phyloP scores from a whole-genome alignment of 768 basidiomycete genomes.

The Suillus decipiens region DNA sequence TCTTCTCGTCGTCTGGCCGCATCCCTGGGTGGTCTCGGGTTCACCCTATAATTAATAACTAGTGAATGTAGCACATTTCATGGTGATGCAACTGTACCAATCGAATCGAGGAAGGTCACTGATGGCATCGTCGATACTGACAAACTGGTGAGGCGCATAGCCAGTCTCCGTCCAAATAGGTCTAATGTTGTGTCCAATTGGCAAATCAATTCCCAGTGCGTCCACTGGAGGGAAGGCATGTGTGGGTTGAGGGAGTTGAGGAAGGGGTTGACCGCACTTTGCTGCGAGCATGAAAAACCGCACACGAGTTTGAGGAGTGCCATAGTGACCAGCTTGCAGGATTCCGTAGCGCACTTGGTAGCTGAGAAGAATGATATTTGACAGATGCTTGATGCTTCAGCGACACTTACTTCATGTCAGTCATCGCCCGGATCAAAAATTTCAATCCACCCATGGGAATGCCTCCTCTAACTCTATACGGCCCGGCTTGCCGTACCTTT shows the following conservation, averaged over 20 bases:
- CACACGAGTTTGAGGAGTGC: conserved; percentile 46
- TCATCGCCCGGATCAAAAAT: conserved; percentile 57
- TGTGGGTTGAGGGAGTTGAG: conserved; percentile 43
- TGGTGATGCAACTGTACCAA: conserved; percentile 47
- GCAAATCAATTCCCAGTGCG: conserved; percentile 52
- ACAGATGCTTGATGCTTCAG: not conserved
- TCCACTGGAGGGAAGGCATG: conserved; percentile 44
- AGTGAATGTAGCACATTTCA: not conserved
- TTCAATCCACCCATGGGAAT: conserved; percentile 77
- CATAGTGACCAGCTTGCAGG: conserved; percentile 50
- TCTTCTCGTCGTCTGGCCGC: conserved; percentile 16
- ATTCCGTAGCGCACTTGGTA: conserved; percentile 46
- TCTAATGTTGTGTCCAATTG: conserved; percentile 38
- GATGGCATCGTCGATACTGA: conserved; percentile 74
- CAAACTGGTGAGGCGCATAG: conserved; percentile 53
- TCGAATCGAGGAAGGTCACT: conserved; percentile 72
- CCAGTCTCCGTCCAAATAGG: conserved; percentile 52
- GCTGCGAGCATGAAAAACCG: conserved; percentile 53
- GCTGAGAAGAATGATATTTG: conserved; percentile 23
- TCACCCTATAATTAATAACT: conserved; percentile 19
- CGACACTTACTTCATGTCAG: conserved; percentile 61
- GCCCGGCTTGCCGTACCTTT: conserved; percentile 36
- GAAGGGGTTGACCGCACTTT: conserved; percentile 36
- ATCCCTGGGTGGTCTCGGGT: conserved; percentile 18
- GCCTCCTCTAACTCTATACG: conserved; percentile 57